Evolutionary conservation across 2,329 filamentous ascomycete species (phyloP).

Genomic region (Aspergillus quadricinctus): DNA sequence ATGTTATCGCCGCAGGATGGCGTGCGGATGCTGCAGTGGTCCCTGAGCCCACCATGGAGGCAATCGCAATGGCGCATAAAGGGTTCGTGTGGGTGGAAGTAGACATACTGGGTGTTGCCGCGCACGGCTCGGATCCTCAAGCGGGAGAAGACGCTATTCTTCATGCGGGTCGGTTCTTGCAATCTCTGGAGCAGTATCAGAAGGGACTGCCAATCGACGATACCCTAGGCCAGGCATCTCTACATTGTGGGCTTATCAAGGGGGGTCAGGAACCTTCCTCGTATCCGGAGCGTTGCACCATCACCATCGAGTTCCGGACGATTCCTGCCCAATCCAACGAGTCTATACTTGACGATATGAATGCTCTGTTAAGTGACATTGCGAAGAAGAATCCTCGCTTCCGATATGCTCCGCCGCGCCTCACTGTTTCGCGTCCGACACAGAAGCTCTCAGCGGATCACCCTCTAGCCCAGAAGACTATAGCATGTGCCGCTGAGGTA

Average conservation of each 20-base stretch:
- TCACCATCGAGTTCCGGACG: slow-evolving; percentile 49
- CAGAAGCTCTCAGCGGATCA: slow-evolving; percentile 41
- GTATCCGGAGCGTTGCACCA: slow-evolving; percentile 48
- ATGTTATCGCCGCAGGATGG: slow-evolving; percentile 51
- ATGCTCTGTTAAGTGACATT: slow-evolving; percentile 32
- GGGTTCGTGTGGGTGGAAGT: slow-evolving; percentile 43
- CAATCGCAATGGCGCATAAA: slow-evolving; percentile 46
- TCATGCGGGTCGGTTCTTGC: slow-evolving; percentile 46
- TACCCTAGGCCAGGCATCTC: slow-evolving; percentile 35
- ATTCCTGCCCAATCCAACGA: slow-evolving; percentile 42
- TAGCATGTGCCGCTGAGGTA: slow-evolving; percentile 21
- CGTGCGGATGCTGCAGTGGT: slow-evolving; percentile 50
- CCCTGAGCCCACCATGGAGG: slow-evolving; percentile 44
- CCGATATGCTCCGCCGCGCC: slow-evolving; percentile 34
- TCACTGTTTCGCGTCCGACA: slow-evolving; percentile 42
- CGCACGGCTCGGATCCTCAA: slow-evolving; percentile 36
- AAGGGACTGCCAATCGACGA: slow-evolving; percentile 33
- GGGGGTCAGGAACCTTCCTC: slow-evolving; percentile 52
- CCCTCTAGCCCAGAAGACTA: slow-evolving; percentile 36
- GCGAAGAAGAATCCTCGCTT: slow-evolving; percentile 34
- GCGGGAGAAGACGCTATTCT: slow-evolving; percentile 49
- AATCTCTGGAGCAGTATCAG: slow-evolving; percentile 43
- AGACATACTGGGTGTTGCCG: slow-evolving; percentile 32
- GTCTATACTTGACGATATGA: slow-evolving; percentile 36
- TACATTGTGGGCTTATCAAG: slow-evolving; percentile 48